These are phyloP conservation scores for Trichoderma lentiforme DNA, from an alignment of 2,329 filamentous ascomycete species.

Conservation along the genomic window DNA sequence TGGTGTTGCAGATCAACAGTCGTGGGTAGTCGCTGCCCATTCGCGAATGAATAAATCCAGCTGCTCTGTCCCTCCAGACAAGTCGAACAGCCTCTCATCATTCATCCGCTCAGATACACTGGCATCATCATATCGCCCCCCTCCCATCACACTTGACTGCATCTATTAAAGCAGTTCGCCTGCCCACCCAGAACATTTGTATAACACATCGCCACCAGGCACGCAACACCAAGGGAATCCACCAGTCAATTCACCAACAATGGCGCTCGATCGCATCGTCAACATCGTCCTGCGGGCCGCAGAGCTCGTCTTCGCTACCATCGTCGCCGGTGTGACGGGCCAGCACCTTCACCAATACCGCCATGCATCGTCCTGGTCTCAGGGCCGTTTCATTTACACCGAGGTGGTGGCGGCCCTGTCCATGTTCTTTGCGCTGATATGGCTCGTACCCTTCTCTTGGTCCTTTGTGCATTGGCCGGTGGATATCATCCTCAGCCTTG, in stretches of 20 bases:
- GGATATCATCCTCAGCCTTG: conserved; percentile 65
- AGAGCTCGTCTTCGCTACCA: conserved; percentile 66
- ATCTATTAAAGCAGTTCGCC: background rate
- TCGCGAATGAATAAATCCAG: conserved; percentile 12
- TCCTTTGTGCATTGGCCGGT: conserved; percentile 68
- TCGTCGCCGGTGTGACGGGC: conserved; percentile 68
- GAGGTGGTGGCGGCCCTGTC: conserved; percentile 67
- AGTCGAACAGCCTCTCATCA: background rate
- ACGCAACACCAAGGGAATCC: background rate
- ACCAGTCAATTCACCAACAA: conserved; percentile 20
- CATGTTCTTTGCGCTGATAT: conserved; percentile 66
- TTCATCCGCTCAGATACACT: background rate
- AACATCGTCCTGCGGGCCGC: conserved; percentile 38
- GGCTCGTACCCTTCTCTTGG: conserved; percentile 67
- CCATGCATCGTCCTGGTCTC: conserved; percentile 48
- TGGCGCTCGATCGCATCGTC: conserved; percentile 41
- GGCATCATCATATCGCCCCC: background rate
- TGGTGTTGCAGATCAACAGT: conserved; percentile 13
- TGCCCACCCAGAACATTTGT: background rate
- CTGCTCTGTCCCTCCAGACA: conserved; percentile 10
- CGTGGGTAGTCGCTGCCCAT: background rate
- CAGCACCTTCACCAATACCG: conserved; percentile 56
- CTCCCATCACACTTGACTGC: too few species aligned
- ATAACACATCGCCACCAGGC: background rate
- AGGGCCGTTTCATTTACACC: conserved; percentile 69